Percentiles rank a stretch among this genome's conserved stretches.
phyloP scores from a whole-genome alignment of 192 early-diverging fungal species.

The Umbelopsis ramanniana region DNA sequence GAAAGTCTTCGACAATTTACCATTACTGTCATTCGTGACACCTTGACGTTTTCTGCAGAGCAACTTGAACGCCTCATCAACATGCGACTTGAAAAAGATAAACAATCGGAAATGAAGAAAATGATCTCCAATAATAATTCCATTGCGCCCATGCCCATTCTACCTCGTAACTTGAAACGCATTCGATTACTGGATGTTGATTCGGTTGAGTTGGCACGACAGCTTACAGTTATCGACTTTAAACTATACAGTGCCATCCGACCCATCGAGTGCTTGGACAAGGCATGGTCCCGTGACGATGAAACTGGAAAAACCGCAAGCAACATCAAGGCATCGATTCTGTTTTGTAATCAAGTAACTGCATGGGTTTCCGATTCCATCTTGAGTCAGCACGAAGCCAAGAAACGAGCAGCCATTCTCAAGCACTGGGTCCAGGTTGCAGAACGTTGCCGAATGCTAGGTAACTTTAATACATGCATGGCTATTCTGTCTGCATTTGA shows the following conservation, averaged over 20 bases:
- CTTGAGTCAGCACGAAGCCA: slow-evolving; percentile 76
- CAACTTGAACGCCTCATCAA: slow-evolving; percentile 81
- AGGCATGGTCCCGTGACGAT: slow-evolving; percentile 77
- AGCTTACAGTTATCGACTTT: slow-evolving; percentile 89
- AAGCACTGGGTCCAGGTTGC: slow-evolving; percentile 87
- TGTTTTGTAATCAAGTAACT: slow-evolving; percentile 79
- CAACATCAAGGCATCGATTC: slow-evolving; percentile 89
- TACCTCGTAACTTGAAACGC: slow-evolving; percentile 78
- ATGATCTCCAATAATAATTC: slow-evolving; percentile 67
- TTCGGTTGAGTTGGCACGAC: slow-evolving; percentile 91
- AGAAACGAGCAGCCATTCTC: slow-evolving; percentile 75
- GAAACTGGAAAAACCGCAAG: slow-evolving; percentile 66
- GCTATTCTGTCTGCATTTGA: slow-evolving; percentile 89
- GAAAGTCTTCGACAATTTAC: slow-evolving; percentile 74
- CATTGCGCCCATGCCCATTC: slow-evolving; percentile 74
- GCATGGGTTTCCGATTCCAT: slow-evolving; percentile 89
- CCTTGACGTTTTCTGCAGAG: slow-evolving; percentile 68
- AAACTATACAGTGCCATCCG: slow-evolving; percentile 81
- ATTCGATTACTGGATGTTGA: slow-evolving; percentile 88
- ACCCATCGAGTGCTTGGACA: slow-evolving; percentile 86
- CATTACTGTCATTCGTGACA: slow-evolving; percentile 71
- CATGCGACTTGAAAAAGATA: slow-evolving; percentile 60
- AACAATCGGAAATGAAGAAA: slow-evolving; percentile 58
- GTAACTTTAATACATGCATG: slow-evolving; percentile 95
- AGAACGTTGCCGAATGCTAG: slow-evolving; percentile 80